Base-by-base conservation (phyloP, 768 basidiomycete genomes). In the Podaxis sp. region DNA sequence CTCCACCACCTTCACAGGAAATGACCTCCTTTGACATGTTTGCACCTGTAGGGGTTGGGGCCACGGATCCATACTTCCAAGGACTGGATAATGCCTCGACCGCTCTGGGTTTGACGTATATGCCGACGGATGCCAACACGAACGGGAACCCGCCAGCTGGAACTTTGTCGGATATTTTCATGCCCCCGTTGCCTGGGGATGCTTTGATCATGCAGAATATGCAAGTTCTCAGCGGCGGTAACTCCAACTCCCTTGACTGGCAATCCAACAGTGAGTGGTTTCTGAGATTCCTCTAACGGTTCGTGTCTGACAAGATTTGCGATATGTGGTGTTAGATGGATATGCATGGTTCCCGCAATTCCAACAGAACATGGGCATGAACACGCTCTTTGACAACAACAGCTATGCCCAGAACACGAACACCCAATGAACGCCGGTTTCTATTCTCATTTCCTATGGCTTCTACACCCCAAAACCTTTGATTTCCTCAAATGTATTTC, bases 141-240 rank as follows among this genome's bases (percentile, higher is more conserved):
- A 58, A 46, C 12, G 63, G 38, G 17, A 49, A 53, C 36, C 22
- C 48, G n/a, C 13, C 49, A 2, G 42, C 13, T 28, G 63, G 63
- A 51, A 53, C 55, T 28, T 44, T 77, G 61, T 68, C 76, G 1
- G 74, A 81, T 2, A 79, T 83, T 66, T 84, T 86, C 74, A 78
- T 82, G 40, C 78, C 84, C 1, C 78, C 83, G 12, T 76, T 88
- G 66, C 79, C 81, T 2, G 86, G 86, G 67, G 86, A 89, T 67
- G 75, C 78, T 17, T 84, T 85, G 44, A 81, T 89, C 28, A 67
- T 89, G 71, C 82, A 87, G 58, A 84, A 85, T 26, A 82, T 88
- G 69, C 85, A 87, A 66, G 80, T 13, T 71, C 74, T 49, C 73
- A 75, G 2, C 88, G 85, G 86, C 82, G 84, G 85, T 69, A 79